Conservation (phyloP, 116 monocot species). For the Zostera marina region DNA sequence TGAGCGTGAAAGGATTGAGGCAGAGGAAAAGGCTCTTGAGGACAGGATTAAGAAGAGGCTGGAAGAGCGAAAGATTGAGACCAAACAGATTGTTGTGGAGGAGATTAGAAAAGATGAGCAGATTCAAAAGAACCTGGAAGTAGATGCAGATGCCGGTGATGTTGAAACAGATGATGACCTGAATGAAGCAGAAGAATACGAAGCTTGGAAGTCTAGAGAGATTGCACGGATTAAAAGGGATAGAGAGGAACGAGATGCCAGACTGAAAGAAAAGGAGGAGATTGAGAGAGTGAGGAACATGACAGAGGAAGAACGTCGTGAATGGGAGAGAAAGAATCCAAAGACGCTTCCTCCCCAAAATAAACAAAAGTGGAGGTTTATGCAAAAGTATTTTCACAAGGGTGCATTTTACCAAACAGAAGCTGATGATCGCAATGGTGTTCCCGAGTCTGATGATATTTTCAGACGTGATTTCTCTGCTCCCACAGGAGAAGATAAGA, state of each 20-base stretch:
- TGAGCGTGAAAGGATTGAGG: slow-evolving; percentile 78
- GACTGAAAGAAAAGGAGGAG: slow-evolving; percentile 91
- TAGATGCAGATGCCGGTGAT: slow-evolving; percentile 52
- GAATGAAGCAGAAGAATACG: slow-evolving; percentile 93
- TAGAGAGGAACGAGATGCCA: slow-evolving; percentile 74
- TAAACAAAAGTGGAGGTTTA: slow-evolving; percentile 93
- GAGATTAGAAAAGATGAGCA: slow-evolving; percentile 82
- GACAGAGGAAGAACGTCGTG: slow-evolving; percentile 86
- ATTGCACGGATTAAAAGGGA: slow-evolving; percentile 93
- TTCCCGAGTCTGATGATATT: slow-evolving; percentile 44
- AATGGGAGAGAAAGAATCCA: slow-evolving; percentile 87
- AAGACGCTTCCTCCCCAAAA: slow-evolving; percentile 18
- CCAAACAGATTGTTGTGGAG: slow-evolving; percentile 83
- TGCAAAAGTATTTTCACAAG: slow-evolving; percentile 97
- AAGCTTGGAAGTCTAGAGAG: slow-evolving; percentile 87
- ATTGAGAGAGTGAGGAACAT: slow-evolving; percentile 87
- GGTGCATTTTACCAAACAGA: slow-evolving; percentile 84
- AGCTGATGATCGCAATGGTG: slow-evolving; percentile 39
- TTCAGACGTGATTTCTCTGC: slow-evolving; percentile 64
- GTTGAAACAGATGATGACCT: slow-evolving; percentile 88
- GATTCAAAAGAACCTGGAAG: slow-evolving; percentile 62
- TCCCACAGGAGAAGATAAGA: slow-evolving; percentile 91
- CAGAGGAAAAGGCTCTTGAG: slow-evolving; percentile 60
- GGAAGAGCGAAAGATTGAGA: slow-evolving; percentile 68
- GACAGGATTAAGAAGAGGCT: slow-evolving; percentile 61